phyloP scores from a whole-genome alignment of 768 basidiomycete species.

The Rubroboletus satanas region DNA sequence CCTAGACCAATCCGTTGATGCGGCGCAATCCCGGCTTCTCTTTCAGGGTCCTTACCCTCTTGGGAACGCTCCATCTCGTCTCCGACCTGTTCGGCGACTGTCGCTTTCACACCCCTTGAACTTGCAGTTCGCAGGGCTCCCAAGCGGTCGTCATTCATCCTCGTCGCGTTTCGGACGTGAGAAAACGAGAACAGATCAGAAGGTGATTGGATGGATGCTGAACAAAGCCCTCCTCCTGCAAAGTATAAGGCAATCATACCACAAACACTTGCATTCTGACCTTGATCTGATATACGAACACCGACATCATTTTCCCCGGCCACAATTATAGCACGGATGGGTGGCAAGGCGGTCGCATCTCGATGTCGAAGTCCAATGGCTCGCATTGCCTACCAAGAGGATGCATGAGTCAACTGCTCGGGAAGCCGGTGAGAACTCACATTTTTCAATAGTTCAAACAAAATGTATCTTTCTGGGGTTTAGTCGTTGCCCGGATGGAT shows the following conservation, averaged over 20 bases:
- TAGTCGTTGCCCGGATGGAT: neutral
- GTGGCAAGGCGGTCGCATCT: slow-evolving; percentile 43
- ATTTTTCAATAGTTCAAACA: slow-evolving; percentile 89
- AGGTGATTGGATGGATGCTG: slow-evolving; percentile 52
- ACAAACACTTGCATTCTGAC: slow-evolving; percentile 33
- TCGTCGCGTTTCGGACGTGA: slow-evolving; percentile 70
- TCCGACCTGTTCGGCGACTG: slow-evolving; percentile 74
- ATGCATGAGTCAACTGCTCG: neutral
- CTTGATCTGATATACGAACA: slow-evolving; percentile 90
- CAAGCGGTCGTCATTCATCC: slow-evolving; percentile 63
- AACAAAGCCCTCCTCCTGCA: slow-evolving; percentile 68
- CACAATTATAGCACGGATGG: slow-evolving; percentile 71
- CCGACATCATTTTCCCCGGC: slow-evolving; percentile 69
- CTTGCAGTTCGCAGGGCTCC: slow-evolving; percentile 64
- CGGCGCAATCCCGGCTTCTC: slow-evolving; percentile 42
- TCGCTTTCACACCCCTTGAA: slow-evolving; percentile 65
- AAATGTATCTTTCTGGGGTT: slow-evolving; percentile 56
- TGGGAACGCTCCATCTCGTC: slow-evolving; percentile 21
- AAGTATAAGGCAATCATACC: slow-evolving; percentile 5
- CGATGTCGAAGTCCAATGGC: slow-evolving; percentile 57
- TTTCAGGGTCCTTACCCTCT: slow-evolving; percentile 36
- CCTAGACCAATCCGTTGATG: slow-evolving; percentile 77
- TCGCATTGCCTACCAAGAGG: slow-evolving; percentile 56
- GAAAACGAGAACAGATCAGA: slow-evolving; percentile 89
- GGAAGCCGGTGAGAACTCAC: slow-evolving; percentile 39